Evolutionary conservation across 169 alveolate genomes (phyloP), one percentile per base, ranked within the genome.

Genomic region (Nephromyces sp.): DNA sequence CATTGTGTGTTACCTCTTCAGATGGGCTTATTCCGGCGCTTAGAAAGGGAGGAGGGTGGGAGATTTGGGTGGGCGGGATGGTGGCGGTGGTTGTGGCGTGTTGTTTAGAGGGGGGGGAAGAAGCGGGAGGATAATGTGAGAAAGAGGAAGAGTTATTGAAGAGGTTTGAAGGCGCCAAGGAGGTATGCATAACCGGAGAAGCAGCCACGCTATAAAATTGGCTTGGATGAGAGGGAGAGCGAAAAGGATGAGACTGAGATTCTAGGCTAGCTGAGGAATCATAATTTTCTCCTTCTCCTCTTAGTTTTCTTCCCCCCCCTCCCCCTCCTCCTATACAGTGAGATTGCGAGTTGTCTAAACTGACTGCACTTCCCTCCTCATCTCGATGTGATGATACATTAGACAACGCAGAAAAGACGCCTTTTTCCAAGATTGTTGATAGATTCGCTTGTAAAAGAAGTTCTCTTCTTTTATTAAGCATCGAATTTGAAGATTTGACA

Each of bases 191-290:
- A 15, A 15, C 8, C 28, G 15, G 8, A 8, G 63, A 21, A 15
- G 68, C n/a, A n/a, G n/a, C n/a, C n/a, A n/a, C n/a, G n/a, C n/a
- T n/a, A n/a, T n/a, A n/a, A n/a, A n/a, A n/a, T n/a, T n/a, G n/a
- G 68, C 15, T 15, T 24, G 68, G n/a, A 15, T 24, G n/a, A 57
- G 63, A 15, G 43, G 68, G 28, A 57, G 68, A 15, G 68, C 34
- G 68, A 62, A 57, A 57, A 62, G 63, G 68, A 15, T 8, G 63
- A 62, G 68, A 15, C n/a, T 8, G n/a, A 57, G 68, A 62, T 24
- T 8, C 15, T 21, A 57, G 68, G n/a, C 8, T 8, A 62, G 15
- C 15, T 24, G 28, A 57, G 43, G n/a, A 15, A 15, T 8, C 66
- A 15, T 15, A 15, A 21, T 24, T 24, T 21, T 15, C 66, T 8